These are phyloP conservation scores for Pseudopediastrum boryanum DNA, from an alignment of 139 green algal genomes.

Conservation along the genomic window DNA sequence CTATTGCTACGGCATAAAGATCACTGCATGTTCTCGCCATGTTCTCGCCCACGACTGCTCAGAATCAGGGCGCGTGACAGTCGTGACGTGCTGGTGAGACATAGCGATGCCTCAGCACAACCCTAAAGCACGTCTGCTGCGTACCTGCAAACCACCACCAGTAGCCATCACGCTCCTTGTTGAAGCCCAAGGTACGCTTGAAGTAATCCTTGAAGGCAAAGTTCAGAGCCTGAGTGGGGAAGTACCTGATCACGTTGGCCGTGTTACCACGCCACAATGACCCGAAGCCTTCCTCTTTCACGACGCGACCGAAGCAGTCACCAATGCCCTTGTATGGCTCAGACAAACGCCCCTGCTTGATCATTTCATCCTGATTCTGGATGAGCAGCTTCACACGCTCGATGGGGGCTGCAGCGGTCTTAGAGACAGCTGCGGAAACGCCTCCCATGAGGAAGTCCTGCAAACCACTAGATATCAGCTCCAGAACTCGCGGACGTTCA, in stretches of 20 bases:
- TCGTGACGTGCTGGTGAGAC: too few species aligned
- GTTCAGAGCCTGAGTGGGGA: constrained; percentile 96
- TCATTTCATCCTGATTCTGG: constrained; percentile 83
- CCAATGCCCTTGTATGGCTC: constrained; percentile 88
- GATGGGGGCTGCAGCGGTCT: constrained; percentile 95
- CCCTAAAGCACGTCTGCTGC: too few species aligned
- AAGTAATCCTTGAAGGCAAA: constrained; percentile 99
- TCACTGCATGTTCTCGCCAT: too few species aligned
- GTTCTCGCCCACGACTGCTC: too few species aligned
- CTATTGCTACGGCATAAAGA: too few species aligned
- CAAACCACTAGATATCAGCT: too few species aligned
- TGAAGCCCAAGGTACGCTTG: constrained; percentile 96
- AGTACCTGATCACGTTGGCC: constrained; percentile 96
- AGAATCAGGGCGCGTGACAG: too few species aligned
- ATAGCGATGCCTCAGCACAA: too few species aligned
- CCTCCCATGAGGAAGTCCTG: constrained; percentile 58
- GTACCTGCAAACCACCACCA: constrained; percentile 95
- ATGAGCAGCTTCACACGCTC: constrained; percentile 98
- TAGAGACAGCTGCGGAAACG: constrained; percentile 87
- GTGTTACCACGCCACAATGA: constrained; percentile 98
- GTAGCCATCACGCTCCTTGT: constrained; percentile 92
- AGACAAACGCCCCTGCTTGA: constrained; percentile 64
- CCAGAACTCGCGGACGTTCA: too few species aligned
- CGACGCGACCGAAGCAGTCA: constrained; percentile 95
- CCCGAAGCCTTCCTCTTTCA: constrained; percentile 87